Conservation (phyloP, 495 filamentous ascomycete species). For the Penicillium odoratum region DNA sequence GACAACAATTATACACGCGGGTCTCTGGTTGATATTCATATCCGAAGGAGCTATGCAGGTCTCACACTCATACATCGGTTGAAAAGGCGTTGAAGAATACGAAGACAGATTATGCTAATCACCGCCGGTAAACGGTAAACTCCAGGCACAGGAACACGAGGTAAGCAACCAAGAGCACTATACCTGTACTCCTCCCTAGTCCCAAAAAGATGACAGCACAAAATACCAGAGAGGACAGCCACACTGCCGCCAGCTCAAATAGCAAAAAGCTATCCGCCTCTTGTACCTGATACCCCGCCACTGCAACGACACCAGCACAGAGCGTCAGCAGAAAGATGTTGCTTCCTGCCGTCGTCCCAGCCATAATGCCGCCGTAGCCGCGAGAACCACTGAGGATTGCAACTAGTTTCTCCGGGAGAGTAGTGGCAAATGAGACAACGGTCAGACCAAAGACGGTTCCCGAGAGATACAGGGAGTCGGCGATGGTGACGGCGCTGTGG, state of each 20-base stretch:
- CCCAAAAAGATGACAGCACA: too few species aligned
- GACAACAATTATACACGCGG: too few species aligned
- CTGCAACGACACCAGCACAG: slow-evolving; percentile 46
- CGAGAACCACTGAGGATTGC: slow-evolving; percentile 42
- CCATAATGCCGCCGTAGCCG: slow-evolving; percentile 49
- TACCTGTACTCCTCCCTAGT: too few species aligned
- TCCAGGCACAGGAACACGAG: too few species aligned
- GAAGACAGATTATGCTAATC: too few species aligned
- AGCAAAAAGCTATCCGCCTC: slow-evolving; percentile 23
- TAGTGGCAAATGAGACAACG: slow-evolving; percentile 57
- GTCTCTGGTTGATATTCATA: too few species aligned
- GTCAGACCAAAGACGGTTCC: slow-evolving; percentile 52
- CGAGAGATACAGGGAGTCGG: slow-evolving; percentile 41
- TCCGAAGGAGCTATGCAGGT: too few species aligned
- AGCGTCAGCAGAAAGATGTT: slow-evolving; percentile 58
- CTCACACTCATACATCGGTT: too few species aligned
- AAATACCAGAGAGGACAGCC: slow-evolving; percentile 29
- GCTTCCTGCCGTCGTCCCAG: slow-evolving; percentile 54
- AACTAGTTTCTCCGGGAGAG: slow-evolving; percentile 54
- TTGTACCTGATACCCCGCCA: slow-evolving; percentile 15
- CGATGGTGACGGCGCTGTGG: slow-evolving; percentile 39
- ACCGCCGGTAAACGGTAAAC: too few species aligned
- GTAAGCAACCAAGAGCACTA: too few species aligned
- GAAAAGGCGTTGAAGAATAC: too few species aligned
- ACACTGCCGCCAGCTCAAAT: slow-evolving; percentile 38